Evolutionary conservation across 352 stramenopile species (phyloP), one percentile per base, ranked within the genome.

Genomic region (Sclerospora graminicola): DNA sequence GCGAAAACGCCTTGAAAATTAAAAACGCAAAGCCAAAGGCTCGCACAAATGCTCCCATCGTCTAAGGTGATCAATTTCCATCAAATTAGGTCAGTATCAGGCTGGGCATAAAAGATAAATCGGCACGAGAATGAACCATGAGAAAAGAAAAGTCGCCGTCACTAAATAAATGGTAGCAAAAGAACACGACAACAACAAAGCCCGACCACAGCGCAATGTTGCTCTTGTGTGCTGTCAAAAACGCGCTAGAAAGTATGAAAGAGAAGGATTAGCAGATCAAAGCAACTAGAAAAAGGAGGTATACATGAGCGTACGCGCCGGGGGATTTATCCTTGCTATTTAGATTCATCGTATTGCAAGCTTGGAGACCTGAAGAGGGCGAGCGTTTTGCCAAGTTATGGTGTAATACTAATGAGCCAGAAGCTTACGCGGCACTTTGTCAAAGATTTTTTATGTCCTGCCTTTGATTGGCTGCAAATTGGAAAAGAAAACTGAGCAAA

Each of bases 101-200:
- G 0, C 10, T 23, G 0, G n/a, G n/a, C n/a, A n/a, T n/a, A n/a
- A n/a, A n/a, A n/a, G n/a, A n/a, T n/a, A n/a, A n/a, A n/a, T n/a
- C n/a, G n/a, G 31, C 5, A 10, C 0, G 13, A 6, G 20, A 34
- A 26, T 8, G 37, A 40, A 96, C 86, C 89, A 99, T 97, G 10
- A 98, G 75, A 62, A 99, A 98, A 32, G 94, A 98, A 63, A 99
- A 99, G 65, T 99, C 96, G 23, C 95, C 94, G 61, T 97, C 93
- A 30, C 88, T 98, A 45, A 98, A 86, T 31, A 98, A 71, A 61
- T 97, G 91, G 64, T 97, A 98, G 60, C 95, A 94, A 48, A 98
- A 93, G 32, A 98, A 72, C 32, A 97, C 92, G 14, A 83, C 63
- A 10, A 95, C 84, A 38, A 97, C 89, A 57, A 98, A 98, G 42